phyloP scores from a whole-genome alignment of 2,329 filamentous ascomycete genomes.

The Colletotrichum aenigma region DNA sequence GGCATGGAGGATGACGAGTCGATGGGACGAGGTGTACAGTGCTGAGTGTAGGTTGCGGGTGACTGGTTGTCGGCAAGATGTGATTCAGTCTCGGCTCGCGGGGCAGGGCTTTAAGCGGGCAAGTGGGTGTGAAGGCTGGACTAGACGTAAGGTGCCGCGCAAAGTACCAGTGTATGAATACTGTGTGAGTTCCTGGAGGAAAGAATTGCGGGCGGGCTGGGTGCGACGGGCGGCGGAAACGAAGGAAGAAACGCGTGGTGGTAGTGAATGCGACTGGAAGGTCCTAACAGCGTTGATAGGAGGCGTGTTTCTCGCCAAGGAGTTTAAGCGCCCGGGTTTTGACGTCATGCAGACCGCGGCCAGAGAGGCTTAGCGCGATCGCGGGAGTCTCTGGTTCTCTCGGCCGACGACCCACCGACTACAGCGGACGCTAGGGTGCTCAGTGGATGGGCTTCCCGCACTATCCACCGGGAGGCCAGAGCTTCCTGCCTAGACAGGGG shows the following conservation, averaged over 20 bases:
- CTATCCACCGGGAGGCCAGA: slow-evolving; percentile 1
- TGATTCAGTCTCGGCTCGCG: background rate
- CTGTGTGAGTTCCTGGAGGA: background rate
- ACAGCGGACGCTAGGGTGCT: slow-evolving; percentile 7
- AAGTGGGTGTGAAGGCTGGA: background rate
- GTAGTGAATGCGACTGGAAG: background rate
- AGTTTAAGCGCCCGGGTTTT: slow-evolving; percentile 19
- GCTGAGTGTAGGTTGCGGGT: background rate
- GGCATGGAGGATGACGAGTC: background rate
- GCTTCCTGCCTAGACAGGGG: background rate
- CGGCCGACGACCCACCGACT: background rate
- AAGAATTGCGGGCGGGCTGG: background rate
- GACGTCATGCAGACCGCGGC: slow-evolving; percentile 12
- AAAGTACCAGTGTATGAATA: background rate
- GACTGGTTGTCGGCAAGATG: background rate
- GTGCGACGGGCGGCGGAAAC: background rate
- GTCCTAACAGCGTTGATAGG: background rate
- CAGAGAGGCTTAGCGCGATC: slow-evolving; percentile 9
- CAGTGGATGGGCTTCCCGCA: slow-evolving; percentile 14
- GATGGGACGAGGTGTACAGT: background rate
- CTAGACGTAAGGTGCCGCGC: background rate
- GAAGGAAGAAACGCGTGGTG: slow-evolving; percentile 13
- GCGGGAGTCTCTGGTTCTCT: background rate
- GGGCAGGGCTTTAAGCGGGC: background rate
- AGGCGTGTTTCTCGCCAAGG: slow-evolving; percentile 2